A percentile compares a stretch with the other conserved stretches of the same genome.
phyloP scores from a whole-genome alignment of 768 basidiomycete species.

The Russula vinacea region DNA sequence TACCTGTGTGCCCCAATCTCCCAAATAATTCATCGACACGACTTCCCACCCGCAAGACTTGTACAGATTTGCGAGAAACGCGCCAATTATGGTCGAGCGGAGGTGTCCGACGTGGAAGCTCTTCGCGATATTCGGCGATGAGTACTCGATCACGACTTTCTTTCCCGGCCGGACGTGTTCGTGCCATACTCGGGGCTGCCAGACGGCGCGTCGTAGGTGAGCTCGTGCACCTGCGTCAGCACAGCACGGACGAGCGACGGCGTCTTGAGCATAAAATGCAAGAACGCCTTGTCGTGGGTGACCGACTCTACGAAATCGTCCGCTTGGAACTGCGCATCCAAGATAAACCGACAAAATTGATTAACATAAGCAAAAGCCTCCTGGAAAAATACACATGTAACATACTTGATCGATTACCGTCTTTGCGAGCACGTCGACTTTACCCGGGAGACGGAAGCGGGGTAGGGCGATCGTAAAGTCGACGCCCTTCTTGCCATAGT shows the following conservation, averaged over 20 bases:
- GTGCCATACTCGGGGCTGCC: conserved; percentile 75
- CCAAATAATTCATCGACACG: conserved; percentile 88
- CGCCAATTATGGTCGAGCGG: conserved; percentile 98
- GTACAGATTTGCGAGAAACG: conserved; percentile 88
- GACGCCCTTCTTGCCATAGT: conserved; percentile 89
- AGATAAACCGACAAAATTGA: not conserved
- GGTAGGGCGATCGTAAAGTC: conserved; percentile 92
- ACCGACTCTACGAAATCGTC: conserved; percentile 75
- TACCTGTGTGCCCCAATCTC: conserved; percentile 98
- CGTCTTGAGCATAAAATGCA: conserved; percentile 75
- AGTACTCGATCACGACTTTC: conserved; percentile 85
- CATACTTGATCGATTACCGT: conserved; percentile 69
- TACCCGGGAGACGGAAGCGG: conserved; percentile 83
- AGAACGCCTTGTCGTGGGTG: conserved; percentile 70
- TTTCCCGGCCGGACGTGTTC: conserved; percentile 76
- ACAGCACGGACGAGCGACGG: conserved; percentile 60
- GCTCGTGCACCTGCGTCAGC: conserved; percentile 69
- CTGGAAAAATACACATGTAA: too few relatives aligned
- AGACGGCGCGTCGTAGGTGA: conserved; percentile 60
- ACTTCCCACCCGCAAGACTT: conserved; percentile 94
- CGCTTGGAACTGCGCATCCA: conserved; percentile 64
- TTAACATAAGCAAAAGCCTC: not conserved
- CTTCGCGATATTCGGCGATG: conserved; percentile 96
- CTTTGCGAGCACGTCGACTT: conserved; percentile 72
- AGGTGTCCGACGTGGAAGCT: conserved; percentile 97